These are phyloP conservation scores for Capsicum baccatum DNA, from an alignment of 257 asterid genomes.

Conservation along the genomic window DNA sequence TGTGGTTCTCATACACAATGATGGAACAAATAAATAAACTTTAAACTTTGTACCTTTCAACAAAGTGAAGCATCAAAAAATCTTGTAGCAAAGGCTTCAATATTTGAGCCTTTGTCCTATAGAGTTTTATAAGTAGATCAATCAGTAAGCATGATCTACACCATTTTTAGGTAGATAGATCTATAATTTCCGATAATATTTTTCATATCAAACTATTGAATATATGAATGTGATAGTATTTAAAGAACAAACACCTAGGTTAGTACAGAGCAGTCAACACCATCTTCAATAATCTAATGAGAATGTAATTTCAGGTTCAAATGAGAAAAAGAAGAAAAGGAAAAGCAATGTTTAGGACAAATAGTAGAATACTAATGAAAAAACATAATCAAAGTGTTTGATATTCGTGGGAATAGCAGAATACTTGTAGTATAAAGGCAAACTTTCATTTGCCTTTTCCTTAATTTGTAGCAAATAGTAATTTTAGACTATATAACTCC, in stretches of 20 bases:
- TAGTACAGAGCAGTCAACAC: neutral
- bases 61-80: conserved; percentile 51
- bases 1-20: neutral
- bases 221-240: neutral
- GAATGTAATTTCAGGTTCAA: neutral
- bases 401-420: neutral
- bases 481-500: too few relatives aligned
- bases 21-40: neutral
- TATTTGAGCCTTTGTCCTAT: conserved; percentile 58
- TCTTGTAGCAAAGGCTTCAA: conserved; percentile 56
- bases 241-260: neutral
- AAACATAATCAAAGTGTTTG: neutral
- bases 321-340: neutral
- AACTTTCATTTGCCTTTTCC: too few relatives aligned
- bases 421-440: too few relatives aligned
- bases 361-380: neutral
- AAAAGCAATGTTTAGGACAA: neutral
- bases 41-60: conserved; percentile 55
- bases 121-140: neutral
- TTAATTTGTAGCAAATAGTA: too few relatives aligned
- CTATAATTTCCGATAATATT: neutral
- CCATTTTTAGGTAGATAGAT: neutral
- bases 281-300: neutral
- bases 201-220: neutral
- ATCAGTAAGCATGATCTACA: neutral